These are phyloP conservation scores for Fraxinus quadrangulata DNA, from an alignment of 257 asterid genomes.

Conservation along the genomic window DNA sequence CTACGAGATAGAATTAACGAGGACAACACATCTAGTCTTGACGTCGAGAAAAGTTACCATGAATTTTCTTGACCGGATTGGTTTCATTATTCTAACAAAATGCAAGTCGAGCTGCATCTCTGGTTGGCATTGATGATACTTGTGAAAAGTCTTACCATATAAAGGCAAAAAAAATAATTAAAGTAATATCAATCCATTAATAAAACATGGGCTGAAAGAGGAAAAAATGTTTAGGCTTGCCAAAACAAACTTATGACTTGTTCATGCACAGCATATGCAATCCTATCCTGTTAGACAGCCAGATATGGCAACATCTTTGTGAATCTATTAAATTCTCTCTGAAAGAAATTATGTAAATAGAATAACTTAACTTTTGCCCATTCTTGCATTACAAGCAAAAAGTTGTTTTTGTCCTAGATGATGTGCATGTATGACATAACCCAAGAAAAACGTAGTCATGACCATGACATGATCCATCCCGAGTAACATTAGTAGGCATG, in stretches of 20 bases:
- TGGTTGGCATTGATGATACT: background rate
- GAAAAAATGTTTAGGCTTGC: background rate
- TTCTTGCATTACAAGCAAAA: background rate
- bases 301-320: background rate
- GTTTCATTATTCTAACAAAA: no score
- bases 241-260: background rate
- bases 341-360: background rate
- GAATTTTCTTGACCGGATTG: no score
- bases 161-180: background rate
- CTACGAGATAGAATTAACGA: no score
- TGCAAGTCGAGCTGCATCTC: background rate
- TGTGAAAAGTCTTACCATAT: background rate
- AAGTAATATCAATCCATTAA: background rate
- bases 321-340: constrained; percentile 20
- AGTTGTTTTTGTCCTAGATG: background rate
- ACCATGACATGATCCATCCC: no score
- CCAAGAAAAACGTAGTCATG: no score
- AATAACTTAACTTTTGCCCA: background rate
- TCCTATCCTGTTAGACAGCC: constrained; percentile 1
- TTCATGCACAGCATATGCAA: constrained; percentile 28
- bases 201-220: background rate
- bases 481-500: no score
- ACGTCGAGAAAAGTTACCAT: no score
- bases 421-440: no score
- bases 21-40: no score